Percentiles rank a stretch among this genome's conserved stretches.
These are phyloP conservation scores for Cladosporium phlei DNA, from an alignment of 2,329 filamentous ascomycete species.

Conservation along the genomic window DNA sequence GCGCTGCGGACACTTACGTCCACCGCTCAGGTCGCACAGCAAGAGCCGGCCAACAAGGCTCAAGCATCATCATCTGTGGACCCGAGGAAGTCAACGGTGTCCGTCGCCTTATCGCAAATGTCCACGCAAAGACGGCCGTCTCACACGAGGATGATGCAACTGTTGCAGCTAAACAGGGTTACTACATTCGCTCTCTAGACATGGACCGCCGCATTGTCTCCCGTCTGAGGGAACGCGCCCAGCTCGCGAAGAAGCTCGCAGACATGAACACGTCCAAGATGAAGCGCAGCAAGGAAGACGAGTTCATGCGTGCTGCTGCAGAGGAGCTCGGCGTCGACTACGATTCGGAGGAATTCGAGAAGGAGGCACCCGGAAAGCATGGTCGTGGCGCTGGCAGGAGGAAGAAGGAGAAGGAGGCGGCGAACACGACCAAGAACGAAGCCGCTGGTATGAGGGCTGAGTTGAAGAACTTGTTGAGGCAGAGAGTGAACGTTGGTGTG, in stretches of 20 bases:
- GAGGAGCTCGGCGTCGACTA: constrained; percentile 94
- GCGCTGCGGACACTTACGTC: constrained; percentile 87
- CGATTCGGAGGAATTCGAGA: constrained; percentile 77
- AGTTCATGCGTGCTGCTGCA: constrained; percentile 77
- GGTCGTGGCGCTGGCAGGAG: constrained; percentile 66
- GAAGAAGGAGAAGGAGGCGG: constrained; percentile 68
- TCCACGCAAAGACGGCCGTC: constrained; percentile 60
- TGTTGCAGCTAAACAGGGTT: constrained; percentile 47
- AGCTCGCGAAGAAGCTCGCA: constrained; percentile 79
- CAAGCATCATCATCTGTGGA: constrained; percentile 81
- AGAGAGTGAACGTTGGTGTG: constrained; percentile 79
- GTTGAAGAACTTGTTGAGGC: constrained; percentile 63
- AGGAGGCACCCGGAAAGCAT: constrained; percentile 53
- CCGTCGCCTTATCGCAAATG: constrained; percentile 76
- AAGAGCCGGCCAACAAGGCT: constrained; percentile 69
- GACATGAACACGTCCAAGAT: constrained; percentile 82
- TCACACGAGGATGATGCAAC: constrained; percentile 38
- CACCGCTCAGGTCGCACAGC: constrained; percentile 93
- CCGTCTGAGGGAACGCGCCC: constrained; percentile 70
- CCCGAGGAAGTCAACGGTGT: constrained; percentile 88
- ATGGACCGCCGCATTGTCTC: constrained; percentile 74
- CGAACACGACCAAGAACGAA: constrained; percentile 66
- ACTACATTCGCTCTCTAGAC: constrained; percentile 74
- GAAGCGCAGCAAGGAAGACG: constrained; percentile 75
- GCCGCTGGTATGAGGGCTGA: constrained; percentile 65